Evolutionary conservation across 2,329 filamentous ascomycete genomes (phyloP), one percentile per base, ranked within the genome.

Genomic region (Aureobasidium sp.): DNA sequence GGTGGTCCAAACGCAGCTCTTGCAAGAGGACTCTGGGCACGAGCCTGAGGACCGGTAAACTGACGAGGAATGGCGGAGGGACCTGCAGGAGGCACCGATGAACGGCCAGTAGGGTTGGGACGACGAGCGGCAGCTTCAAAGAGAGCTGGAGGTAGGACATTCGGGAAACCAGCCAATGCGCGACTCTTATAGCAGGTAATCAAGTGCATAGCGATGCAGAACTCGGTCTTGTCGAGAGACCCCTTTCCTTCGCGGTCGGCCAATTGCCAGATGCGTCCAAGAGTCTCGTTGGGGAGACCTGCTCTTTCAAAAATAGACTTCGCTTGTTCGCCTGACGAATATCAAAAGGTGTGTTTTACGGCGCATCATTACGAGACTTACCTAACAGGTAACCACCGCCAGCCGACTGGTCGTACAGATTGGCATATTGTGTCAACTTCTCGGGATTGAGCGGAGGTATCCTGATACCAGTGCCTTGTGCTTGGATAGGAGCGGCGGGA

Each of bases 161-260:
- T 88, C 1, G 94, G 94, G 62, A 97, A 81, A 24, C 84, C 86
- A 66, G 90, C 87, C 73, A 99, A 82, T 34, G 86, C 82, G 26
- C 92, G 89, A 13, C 87, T 88, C 79, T 96, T 96, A 77, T 90
- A 91, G 13, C 92, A 96, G 15, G 91, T 93, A 65, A 99, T 82
- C 64, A 99, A 80, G 74, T 99, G 94, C 94, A 99, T 99, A 50
- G 94, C 94, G 71, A 99, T 95, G 71, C 96, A 89, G 73, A 99
- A 99, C 70, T 97, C 94, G 15, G 92, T 93, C 69, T 87, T 82
- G 63, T 92, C 89, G 39, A 99, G 81, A 36, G 88, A 86, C 56
- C 94, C 94, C 59, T 92, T 86, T 76, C 96, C 92, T 75, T 97
- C 92, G 0, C 91, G 94, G 73, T 99, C 94, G 26, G 92, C 89